These are phyloP conservation scores for Lunularia cruciata DNA, from an alignment of 225 moss, liverwort and hornwort species.

Conservation along the genomic window DNA sequence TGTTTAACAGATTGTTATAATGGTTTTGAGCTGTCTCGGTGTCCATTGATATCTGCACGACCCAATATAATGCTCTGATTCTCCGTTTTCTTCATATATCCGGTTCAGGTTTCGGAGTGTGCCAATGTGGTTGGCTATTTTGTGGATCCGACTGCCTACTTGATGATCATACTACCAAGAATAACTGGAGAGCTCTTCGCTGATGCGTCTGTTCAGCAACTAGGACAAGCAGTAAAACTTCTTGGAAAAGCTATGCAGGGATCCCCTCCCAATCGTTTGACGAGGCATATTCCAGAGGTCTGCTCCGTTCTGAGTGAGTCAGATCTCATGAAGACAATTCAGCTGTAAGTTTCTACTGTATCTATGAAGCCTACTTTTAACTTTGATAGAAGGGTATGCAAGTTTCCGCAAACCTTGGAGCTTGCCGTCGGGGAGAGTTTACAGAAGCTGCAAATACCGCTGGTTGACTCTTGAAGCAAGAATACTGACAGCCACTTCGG, in stretches of 20 bases:
- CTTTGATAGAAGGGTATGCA: too few species aligned
- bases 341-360: constrained; percentile 46
- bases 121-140: constrained; percentile 82
- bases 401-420: too few species aligned
- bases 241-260: constrained; percentile 68
- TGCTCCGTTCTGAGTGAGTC: constrained; percentile 74
- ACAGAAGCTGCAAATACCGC: too few species aligned
- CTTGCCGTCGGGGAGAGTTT: too few species aligned
- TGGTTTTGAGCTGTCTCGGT: too few species aligned
- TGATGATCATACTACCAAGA: constrained; percentile 67
- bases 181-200: constrained; percentile 69
- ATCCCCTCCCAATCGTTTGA: constrained; percentile 49
- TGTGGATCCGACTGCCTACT: constrained; percentile 63
- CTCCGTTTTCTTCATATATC: too few species aligned
- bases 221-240: constrained; percentile 74
- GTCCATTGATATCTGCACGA: too few species aligned
- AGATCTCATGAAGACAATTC: constrained; percentile 84
- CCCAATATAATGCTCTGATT: too few species aligned
- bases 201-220: constrained; percentile 63
- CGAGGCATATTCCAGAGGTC: constrained; percentile 72
- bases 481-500: background rate
- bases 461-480: too few species aligned
- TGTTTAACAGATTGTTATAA: too few species aligned
- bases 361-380: too few species aligned
- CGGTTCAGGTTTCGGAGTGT: constrained; percentile 62